Base-by-base conservation (phyloP, 345 rosid genomes). In the Eucalyptus marginata region DNA sequence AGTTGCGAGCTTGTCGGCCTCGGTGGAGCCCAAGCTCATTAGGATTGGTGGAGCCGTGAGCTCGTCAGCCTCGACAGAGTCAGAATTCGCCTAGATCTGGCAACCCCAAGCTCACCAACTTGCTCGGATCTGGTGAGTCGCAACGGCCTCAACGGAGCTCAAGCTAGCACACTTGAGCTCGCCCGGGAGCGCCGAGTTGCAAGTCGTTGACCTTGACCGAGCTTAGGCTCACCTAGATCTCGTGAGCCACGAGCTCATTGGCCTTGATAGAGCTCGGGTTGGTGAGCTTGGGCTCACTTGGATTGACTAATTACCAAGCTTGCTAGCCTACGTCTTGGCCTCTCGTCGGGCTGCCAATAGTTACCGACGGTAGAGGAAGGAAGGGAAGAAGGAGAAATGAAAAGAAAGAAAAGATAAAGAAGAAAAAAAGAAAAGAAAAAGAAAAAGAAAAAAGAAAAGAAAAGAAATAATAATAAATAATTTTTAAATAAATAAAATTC, bases 31-130 rank as follows among this genome's bases (percentile, higher is more conserved):
- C 56, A 17, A 51, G 56, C 22, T 51, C 4, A 51, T 17, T 17
- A 1, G 56, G 56, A 17, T 51, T 51, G 22, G 56, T 0, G 4
- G 4, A 17, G 56, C 4, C 0, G 0, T 51, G 56, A 51, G 22
- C 56, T 17, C 0, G 4, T 0, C 22, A 51, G 1, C 56, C 56
- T 51, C 56, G 2, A 51, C 4, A 0, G 4, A 51, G 56, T 51
- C 0, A 51, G 4, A 51, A 51, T 0, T 17, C 4, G 0, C 22
- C 9, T 7, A 0, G 1, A 51, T 51, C 2, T 17, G 1, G 56
- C 56, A 17, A 17, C 56, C 9, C 56, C 56, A 51, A 51, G 56
- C 56, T 51, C 56, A 17, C 22, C 56, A 51, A 51, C 56, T 51
- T 51, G 22, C 56, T 51, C 17, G 22, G 56, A 51, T 51, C 2